Evolutionary conservation across 345 rosid species (phyloP), one percentile per base, ranked within the genome.

Genomic region (Salix koriyanagi): DNA sequence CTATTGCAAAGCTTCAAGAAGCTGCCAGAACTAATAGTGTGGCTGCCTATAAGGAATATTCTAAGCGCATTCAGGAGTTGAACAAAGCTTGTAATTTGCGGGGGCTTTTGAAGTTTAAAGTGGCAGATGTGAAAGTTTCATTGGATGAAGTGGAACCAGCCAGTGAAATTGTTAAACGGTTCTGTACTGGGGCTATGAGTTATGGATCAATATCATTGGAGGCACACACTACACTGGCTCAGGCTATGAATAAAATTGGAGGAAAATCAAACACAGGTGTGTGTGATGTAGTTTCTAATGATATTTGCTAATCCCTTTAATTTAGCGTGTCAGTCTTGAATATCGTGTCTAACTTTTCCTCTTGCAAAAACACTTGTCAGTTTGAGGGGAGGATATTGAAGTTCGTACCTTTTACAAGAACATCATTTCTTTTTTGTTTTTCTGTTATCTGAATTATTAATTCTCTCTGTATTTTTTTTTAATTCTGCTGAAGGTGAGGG

Each of bases 171-270:
- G 99, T 96, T 34, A 96, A 96, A 81, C 88, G 99, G 69, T 96
- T 96, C 76, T 92, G 97, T 83, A 96, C 99, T 3, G 99, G 99
- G 18, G 99, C 99, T 30, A 94, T 96, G 99, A 96, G 99, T 82
- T 96, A 96, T 84, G 99, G 99, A 78, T 96, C 99, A 5, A 96
- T 96, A 79, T 94, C 99, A 69, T 67, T 92, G 76, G 99, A 96
- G 88, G 99, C 99, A 15, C 99, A 96, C 74, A 19, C 91, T 10
- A 86, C 98, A 0, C 83, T 96, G 74, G 99, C 99, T 44, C 83
- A 89, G 25, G 99, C 99, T 41, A 96, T 96, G 99, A 96, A 96
- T 80, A 88, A 75, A 72, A 80, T 96, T 79, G 98, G 99, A 76
- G 99, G 97, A 69, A 96, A 94, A 83, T 96, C 99, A 26, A 96